Evolutionary conservation across 106 monocot genomes (phyloP).

Genomic region (Acorus calamus): DNA sequence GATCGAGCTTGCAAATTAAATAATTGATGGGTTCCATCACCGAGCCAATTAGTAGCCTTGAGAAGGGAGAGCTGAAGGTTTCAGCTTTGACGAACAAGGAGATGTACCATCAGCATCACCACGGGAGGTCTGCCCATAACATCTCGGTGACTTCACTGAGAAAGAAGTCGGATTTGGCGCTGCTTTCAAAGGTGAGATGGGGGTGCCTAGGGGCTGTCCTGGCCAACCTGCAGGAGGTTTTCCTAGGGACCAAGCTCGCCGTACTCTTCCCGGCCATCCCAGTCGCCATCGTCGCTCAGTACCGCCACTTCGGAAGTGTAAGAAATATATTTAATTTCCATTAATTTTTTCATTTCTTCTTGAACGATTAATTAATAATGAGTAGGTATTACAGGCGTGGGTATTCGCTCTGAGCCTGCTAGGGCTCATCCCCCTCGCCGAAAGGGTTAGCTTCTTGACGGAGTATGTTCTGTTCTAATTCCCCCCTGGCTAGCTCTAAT

Average conservation of each 20-base stretch:
- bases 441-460: constrained; percentile 68
- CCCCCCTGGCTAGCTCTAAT: background rate
- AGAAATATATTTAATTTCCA: background rate
- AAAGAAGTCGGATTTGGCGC: constrained; percentile 61
- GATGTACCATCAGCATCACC: constrained; percentile 16
- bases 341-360: background rate
- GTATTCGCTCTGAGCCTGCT: constrained; percentile 48
- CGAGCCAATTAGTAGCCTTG: too few relatives aligned
- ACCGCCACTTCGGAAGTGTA: constrained; percentile 38
- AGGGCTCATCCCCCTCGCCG: constrained; percentile 56
- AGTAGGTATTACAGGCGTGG: constrained; percentile 32
- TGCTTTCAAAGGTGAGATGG: constrained; percentile 46
- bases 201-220: constrained; percentile 32
- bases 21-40: too few relatives aligned
- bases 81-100: constrained; percentile 14
- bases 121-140: constrained; percentile 64
- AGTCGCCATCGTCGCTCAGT: constrained; percentile 48
- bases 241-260: constrained; percentile 85
- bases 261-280: constrained; percentile 71
- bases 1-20: too few relatives aligned
- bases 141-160: constrained; percentile 71
- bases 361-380: too few relatives aligned
- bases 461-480: constrained; percentile 31
- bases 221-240: constrained; percentile 72
- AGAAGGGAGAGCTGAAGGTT: background rate